Conservation (phyloP, 2,329 filamentous ascomycete genomes). For the Exophiala xenobiotica region DNA sequence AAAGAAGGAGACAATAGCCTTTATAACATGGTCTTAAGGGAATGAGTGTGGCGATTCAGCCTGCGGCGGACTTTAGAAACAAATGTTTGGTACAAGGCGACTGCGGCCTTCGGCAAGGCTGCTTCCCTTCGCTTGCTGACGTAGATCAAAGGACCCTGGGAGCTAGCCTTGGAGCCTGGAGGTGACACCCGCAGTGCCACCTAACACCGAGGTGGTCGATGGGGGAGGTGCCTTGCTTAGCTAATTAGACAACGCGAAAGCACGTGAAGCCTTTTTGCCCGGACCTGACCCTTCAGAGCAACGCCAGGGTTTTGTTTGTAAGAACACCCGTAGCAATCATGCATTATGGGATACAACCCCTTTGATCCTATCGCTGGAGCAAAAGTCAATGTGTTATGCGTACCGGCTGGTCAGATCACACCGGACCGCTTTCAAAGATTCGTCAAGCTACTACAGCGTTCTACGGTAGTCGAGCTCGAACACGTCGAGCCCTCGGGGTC, state of each 20-base stretch:
- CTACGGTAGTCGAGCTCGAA: constrained; percentile 38
- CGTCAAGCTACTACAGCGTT: constrained; percentile 71
- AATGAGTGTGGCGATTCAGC: not conserved
- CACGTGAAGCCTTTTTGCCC: too few relatives aligned
- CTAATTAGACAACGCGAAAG: constrained; percentile 6
- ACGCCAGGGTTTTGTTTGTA: too few relatives aligned
- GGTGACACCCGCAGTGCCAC: not conserved
- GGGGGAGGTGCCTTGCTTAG: not conserved
- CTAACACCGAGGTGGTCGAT: too few relatives aligned
- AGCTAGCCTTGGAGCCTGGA: not conserved
- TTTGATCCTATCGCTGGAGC: constrained; percentile 88
- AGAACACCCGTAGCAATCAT: too few relatives aligned
- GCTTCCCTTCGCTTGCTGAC: not conserved
- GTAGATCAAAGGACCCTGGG: not conserved
- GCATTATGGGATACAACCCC: constrained; percentile 80
- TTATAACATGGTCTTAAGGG: not conserved
- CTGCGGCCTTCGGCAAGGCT: not conserved
- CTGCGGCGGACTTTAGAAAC: not conserved
- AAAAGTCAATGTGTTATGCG: constrained; percentile 80
- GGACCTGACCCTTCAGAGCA: too few relatives aligned
- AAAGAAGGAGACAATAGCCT: not conserved
- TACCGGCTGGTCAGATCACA: constrained; percentile 85
- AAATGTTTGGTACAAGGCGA: not conserved
- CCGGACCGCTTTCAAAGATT: constrained; percentile 77
- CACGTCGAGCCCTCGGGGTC: constrained; percentile 5